phyloP scores from a whole-genome alignment of 129 eudicot genomes.

The Flaveria linearis region DNA sequence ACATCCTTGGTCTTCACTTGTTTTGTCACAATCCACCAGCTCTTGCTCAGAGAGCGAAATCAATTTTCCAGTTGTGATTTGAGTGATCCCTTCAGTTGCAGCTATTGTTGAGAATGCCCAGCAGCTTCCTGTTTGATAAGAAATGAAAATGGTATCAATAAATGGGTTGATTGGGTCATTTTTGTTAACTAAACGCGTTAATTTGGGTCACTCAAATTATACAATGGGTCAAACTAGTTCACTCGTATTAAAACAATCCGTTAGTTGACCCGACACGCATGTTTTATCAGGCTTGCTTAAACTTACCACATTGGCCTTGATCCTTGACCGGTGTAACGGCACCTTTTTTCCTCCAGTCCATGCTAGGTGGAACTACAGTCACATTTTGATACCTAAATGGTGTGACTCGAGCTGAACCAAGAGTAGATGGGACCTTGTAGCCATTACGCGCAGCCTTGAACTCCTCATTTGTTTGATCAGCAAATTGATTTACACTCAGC shows the following conservation, averaged over 20 bases:
- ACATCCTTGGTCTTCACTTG: constrained; percentile 59
- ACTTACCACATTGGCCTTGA: constrained; percentile 34
- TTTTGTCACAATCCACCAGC: constrained; percentile 68
- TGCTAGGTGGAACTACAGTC: constrained; percentile 43
- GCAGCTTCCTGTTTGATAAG: constrained; percentile 64
- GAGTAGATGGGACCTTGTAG: constrained; percentile 21
- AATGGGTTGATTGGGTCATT: too few relatives aligned
- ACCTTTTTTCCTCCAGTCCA: constrained; percentile 30
- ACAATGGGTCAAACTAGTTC: too few relatives aligned
- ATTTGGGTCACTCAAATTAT: too few relatives aligned
- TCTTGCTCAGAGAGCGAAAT: constrained; percentile 82
- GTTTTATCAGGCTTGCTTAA: neutral
- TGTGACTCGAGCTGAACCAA: constrained; percentile 10
- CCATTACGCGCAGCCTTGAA: constrained; percentile 49
- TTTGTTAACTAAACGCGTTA: too few relatives aligned
- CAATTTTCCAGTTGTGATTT: constrained; percentile 54
- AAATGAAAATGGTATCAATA: neutral
- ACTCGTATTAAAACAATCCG: too few relatives aligned
- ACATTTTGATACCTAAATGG: constrained; percentile 70
- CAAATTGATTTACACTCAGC: constrained; percentile 40
- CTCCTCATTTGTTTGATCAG: constrained; percentile 50
- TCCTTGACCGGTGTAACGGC: constrained; percentile 32
- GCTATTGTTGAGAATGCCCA: constrained; percentile 85
- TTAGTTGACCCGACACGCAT: neutral
- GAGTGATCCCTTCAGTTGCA: constrained; percentile 70